Evolutionary conservation across 805 yeast genomes (phyloP), one percentile per base, ranked within the genome.

Genomic region (Candida tibetensis): DNA sequence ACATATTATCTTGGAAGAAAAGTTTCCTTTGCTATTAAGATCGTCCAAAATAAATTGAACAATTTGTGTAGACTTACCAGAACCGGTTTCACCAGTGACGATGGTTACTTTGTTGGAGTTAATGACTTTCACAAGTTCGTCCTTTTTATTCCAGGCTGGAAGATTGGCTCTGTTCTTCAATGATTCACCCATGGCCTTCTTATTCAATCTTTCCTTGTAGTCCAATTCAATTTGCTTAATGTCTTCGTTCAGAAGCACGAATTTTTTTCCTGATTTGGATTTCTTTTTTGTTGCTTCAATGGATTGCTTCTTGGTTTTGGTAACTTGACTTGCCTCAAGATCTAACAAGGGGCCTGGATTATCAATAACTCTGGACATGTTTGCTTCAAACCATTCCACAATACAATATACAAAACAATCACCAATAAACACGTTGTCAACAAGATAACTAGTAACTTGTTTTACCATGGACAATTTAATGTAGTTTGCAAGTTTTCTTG

Each of bases 61-160:
- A 4, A 87, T 79, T 57, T 91, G 99, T 0, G 99, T 91, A 1
- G 96, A 87, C 55, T 91, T 91, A 49, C 98, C 98, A 1, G 97
- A 90, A 50, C 98, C 98, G 0, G 98, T 91, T 58, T 93, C 99
- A 57, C 98, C 99, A 2, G 98, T 91, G 26, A 91, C 75, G 23
- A 91, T 63, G 6, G 85, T 79, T 4, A 88, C 84, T 45, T 77
- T 77, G 53, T 85, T 76, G 0, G 66, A 43, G 19, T 71, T 67
- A 3, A 91, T 77, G 3, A 79, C 62, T 0, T 74, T 50, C 2
- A 85, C 71, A 28, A 91, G 69, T 4, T 75, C 69, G 0, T 72
- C 60, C 37, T 68, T 72, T 53, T 81, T 84, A 10, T 66, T 57
- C 95, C 95, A 91, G 0, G 98, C 98, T 0, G 99, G 98, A 22